These are phyloP conservation scores for Bathelium albidoporum DNA, from an alignment of 495 filamentous ascomycete species.

Conservation along the genomic window DNA sequence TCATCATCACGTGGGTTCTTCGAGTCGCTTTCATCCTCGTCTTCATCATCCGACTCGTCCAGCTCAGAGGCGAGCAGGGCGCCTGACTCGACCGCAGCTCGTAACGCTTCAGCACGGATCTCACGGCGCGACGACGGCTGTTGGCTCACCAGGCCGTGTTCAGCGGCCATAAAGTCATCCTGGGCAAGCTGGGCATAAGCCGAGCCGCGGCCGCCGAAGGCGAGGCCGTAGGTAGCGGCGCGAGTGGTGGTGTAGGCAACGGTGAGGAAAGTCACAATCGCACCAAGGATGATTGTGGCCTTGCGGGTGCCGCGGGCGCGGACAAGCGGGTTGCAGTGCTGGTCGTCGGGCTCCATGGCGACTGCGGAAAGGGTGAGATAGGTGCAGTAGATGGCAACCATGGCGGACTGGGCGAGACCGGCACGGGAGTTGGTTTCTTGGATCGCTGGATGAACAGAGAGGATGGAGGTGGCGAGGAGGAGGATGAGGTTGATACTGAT, in stretches of 20 bases:
- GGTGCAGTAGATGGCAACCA: conserved; percentile 96
- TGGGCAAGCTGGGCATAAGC: conserved; percentile 46
- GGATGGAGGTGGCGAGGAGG: conserved; percentile 65
- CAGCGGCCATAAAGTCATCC: conserved; percentile 50
- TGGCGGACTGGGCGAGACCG: conserved; percentile 89
- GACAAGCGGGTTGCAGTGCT: conserved; percentile 84
- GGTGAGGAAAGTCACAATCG: conserved; percentile 92
- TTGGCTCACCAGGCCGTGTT: conserved; percentile 75
- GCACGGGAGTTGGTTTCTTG: conserved; percentile 91
- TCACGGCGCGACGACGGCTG: conserved; percentile 73
- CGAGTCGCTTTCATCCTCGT: conserved; percentile 42
- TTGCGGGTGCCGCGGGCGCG: conserved; percentile 83
- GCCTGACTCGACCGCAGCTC: conserved; percentile 82
- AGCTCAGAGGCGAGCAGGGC: conserved; percentile 85
- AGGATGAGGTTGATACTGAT: conserved; percentile 76
- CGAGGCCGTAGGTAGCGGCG: conserved; percentile 88
- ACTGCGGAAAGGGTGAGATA: conserved; percentile 98
- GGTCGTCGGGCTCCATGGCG: conserved; percentile 95
- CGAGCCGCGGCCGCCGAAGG: conserved; percentile 58
- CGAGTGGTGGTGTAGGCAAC: conserved; percentile 96
- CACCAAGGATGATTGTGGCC: conserved; percentile 79
- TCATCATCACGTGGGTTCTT: conserved; percentile 65
- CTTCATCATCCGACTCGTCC: conserved; percentile 66
- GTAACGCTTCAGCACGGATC: conserved; percentile 86
- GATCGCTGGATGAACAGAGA: conserved; percentile 82